phyloP scores from a whole-genome alignment of 1,284 basidiomycete species.

The Thecaphora frezii region DNA sequence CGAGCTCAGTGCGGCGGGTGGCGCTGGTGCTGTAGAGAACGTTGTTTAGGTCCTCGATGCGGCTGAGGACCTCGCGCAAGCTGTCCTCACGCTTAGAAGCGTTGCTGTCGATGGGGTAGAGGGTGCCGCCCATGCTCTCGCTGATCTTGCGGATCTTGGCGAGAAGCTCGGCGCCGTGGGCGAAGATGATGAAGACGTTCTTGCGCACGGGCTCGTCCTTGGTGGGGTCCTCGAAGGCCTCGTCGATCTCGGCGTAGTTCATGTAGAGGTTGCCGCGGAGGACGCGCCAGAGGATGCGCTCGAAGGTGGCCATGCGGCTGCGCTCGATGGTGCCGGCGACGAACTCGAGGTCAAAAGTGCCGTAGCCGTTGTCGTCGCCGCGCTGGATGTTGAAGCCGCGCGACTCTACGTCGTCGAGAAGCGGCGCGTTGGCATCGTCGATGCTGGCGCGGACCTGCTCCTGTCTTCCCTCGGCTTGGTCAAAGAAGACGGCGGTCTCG shows the following conservation, averaged over 20 bases:
- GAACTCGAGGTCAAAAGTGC: slow-evolving; percentile 78
- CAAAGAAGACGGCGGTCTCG: slow-evolving; percentile 96
- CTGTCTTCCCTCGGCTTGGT: slow-evolving; percentile 79
- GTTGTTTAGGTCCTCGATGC: slow-evolving; percentile 88
- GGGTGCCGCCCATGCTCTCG: slow-evolving; percentile 94
- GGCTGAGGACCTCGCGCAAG: slow-evolving; percentile 80
- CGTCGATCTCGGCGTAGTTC: slow-evolving; percentile 92
- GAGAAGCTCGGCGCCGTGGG: slow-evolving; percentile 88
- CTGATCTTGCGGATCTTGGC: slow-evolving; percentile 98
- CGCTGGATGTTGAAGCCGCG: slow-evolving; percentile 61
- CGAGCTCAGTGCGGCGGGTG: slow-evolving; percentile 80
- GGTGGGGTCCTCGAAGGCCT: slow-evolving; percentile 84
- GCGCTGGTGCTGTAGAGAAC: slow-evolving; percentile 68
- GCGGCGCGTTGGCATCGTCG: slow-evolving; percentile 83
- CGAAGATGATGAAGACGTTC: slow-evolving; percentile 99
- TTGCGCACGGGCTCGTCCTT: slow-evolving; percentile 67
- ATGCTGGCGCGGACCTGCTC: slow-evolving; percentile 76
- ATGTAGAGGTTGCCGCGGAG: slow-evolving; percentile 97
- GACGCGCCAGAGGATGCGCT: slow-evolving; percentile 96
- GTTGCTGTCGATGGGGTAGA: slow-evolving; percentile 94
- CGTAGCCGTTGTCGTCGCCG: slow-evolving; percentile 59
- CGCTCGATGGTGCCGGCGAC: slow-evolving; percentile 96
- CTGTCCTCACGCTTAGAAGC: slow-evolving; percentile 87
- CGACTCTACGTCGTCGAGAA: slow-evolving; percentile 81
- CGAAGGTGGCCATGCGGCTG: slow-evolving; percentile 85